phyloP scores from a whole-genome alignment of 2,329 filamentous ascomycete genomes.

The Trichoderma semiorbis region DNA sequence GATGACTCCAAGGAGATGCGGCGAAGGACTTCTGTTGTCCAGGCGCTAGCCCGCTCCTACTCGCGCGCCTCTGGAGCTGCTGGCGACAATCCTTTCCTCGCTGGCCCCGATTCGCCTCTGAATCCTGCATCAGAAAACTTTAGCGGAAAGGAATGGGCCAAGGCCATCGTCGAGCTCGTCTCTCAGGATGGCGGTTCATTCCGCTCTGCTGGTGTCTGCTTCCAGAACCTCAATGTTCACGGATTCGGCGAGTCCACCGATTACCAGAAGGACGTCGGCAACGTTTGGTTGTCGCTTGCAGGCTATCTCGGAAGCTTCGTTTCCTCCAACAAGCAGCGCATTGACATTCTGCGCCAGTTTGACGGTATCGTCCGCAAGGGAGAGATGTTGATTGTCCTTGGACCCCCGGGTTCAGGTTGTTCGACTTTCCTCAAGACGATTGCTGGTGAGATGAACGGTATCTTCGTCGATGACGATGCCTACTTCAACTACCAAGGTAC shows the following conservation, averaged over 20 bases:
- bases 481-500: slow-evolving; percentile 79
- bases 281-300: slow-evolving; percentile 53
- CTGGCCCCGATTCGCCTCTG: slow-evolving; percentile 46
- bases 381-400: slow-evolving; percentile 73
- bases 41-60: slow-evolving; percentile 54
- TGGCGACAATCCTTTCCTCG: slow-evolving; percentile 49
- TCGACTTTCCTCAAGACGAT: slow-evolving; percentile 83
- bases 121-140: slow-evolving; percentile 54
- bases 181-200: slow-evolving; percentile 52
- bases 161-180: slow-evolving; percentile 52
- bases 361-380: slow-evolving; percentile 67
- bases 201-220: slow-evolving; percentile 61
- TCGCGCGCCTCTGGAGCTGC: slow-evolving; percentile 44
- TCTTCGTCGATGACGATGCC: slow-evolving; percentile 65
- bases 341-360: slow-evolving; percentile 66
- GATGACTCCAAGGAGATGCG: slow-evolving; percentile 39
- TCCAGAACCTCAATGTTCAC: slow-evolving; percentile 65
- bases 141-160: slow-evolving; percentile 56
- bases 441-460: slow-evolving; percentile 77
- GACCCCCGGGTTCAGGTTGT: slow-evolving; percentile 71
- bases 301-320: slow-evolving; percentile 49
- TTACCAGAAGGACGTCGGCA: slow-evolving; percentile 65
- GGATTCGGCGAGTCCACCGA: slow-evolving; percentile 66
- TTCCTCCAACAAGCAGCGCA: slow-evolving; percentile 50
- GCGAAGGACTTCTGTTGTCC: slow-evolving; percentile 51